These are phyloP conservation scores for Chaetothyriales sp. DNA, from an alignment of 2,329 filamentous ascomycete species.

Conservation along the genomic window DNA sequence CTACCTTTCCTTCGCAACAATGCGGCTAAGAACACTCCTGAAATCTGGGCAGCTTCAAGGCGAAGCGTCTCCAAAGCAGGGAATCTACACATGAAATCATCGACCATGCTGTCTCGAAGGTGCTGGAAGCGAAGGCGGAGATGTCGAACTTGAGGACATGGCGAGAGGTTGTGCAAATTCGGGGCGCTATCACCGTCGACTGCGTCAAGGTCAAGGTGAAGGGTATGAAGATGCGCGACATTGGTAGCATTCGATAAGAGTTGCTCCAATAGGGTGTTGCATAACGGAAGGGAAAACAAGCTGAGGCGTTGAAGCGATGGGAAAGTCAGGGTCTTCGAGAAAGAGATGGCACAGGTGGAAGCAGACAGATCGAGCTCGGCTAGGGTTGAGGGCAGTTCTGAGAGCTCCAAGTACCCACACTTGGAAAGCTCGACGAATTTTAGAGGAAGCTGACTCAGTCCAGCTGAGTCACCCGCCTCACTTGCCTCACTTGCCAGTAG, in stretches of 20 bases:
- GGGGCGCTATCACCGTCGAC: background rate
- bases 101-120: conserved; percentile 1
- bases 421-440: background rate
- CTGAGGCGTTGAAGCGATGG: background rate
- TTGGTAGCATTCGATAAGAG: background rate
- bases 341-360: background rate
- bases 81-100: conserved; percentile 1
- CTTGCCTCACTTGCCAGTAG: background rate
- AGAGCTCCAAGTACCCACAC: background rate
- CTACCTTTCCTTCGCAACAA: conserved; percentile 3
- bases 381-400: background rate
- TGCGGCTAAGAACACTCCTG: conserved; percentile 8
- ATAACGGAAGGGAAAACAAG: background rate
- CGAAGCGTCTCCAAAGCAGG: conserved; percentile 3
- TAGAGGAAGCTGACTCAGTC: background rate
- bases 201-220: background rate
- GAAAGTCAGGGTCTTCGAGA: background rate
- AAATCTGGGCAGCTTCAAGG: conserved; percentile 5
- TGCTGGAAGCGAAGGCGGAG: conserved; percentile 1
- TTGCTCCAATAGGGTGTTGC: background rate
- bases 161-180: conserved; percentile 1
- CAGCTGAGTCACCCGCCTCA: no score
- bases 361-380: background rate
- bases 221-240: background rate
- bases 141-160: conserved; percentile 1